Conservation (phyloP, 768 basidiomycete species). For the Pilatotrama ljubarskyi region DNA sequence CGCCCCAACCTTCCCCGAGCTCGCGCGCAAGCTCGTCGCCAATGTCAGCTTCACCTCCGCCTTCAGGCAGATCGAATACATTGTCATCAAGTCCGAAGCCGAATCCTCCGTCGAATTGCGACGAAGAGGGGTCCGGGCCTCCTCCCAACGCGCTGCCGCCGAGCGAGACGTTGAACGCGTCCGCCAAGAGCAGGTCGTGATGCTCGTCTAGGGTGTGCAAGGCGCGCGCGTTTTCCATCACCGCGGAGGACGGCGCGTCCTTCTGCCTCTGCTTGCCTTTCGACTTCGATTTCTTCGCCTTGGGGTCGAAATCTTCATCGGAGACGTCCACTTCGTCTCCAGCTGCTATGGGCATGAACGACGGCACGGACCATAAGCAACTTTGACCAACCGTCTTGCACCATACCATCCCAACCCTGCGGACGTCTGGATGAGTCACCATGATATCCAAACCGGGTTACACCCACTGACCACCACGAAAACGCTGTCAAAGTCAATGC, state of each 20-base stretch:
- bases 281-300: conserved; percentile 17
- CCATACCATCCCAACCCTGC: neutral
- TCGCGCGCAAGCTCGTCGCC: conserved; percentile 77
- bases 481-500: conserved; percentile 65
- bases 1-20: conserved; percentile 70
- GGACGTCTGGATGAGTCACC: neutral
- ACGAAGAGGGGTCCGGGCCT: conserved; percentile 49
- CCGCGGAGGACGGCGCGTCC: conserved; percentile 30
- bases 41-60: conserved; percentile 57
- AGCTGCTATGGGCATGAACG: neutral
- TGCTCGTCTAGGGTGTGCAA: conserved; percentile 70
- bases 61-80: conserved; percentile 52
- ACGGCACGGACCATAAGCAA: too few species aligned
- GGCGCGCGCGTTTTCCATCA: conserved; percentile 7
- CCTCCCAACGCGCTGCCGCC: conserved; percentile 35
- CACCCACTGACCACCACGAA: conserved; percentile 48
- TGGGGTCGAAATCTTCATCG: conserved; percentile 56
- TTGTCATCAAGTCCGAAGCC: conserved; percentile 47
- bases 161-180: conserved; percentile 66
- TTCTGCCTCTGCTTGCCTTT: conserved; percentile 29
- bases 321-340: conserved; percentile 32
- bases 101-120: conserved; percentile 47
- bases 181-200: conserved; percentile 64
- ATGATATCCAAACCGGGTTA: too few species aligned
- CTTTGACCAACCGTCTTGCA: neutral